Base-by-base conservation (phyloP, 768 basidiomycete species). In the Kwoniella heveanensis region DNA sequence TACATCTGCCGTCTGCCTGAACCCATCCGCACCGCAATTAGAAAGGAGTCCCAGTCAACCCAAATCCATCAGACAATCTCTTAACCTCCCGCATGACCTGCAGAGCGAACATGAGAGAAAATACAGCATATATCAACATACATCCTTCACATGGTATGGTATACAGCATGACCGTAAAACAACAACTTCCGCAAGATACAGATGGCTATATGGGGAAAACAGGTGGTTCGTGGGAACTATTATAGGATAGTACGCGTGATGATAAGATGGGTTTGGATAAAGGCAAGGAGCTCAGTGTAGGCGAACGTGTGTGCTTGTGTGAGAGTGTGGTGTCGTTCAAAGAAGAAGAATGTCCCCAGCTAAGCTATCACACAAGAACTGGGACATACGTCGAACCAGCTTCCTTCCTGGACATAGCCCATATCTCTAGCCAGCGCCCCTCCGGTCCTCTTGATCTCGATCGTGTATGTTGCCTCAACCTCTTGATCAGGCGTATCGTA, bases 401-500 rank as follows among this genome's bases (percentile, higher is more conserved):
- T 60, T 10, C 72, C 70, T 24, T 62, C 52, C 47, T 60, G 62
- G n/a, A 62, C 67, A 32, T 61, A 62, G 15, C 65, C 62, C 48
- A 62, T 44, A 21, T 71, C 68, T 26, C 67, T 57, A 47, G 77
- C 69, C 25, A 85, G 82, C 0, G 82, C 76, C 1, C 85, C 84
- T 12, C 82, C 82, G 1, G 69, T 69, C 47, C 85, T 67, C 67
- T 72, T 79, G 52, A 86, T 69, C 69, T 82, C 80, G 60, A 86
- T 82, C 55, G 76, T 79, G 68, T 82, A 79, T 56, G 77, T 80
- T 36, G 65, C 57, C 17, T 72, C 78, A 9, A 71, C 74, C 15
- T 71, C 77, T 0, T 26, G 61, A 9, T 54, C 56, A 3, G 84
- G 83, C 0, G 80, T 69, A 15, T 70, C 69, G 65, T 86, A 85